These are phyloP conservation scores for Ophiocordyceps camponoti-leonardi DNA, from an alignment of 2,329 filamentous ascomycete genomes.

Conservation along the genomic window DNA sequence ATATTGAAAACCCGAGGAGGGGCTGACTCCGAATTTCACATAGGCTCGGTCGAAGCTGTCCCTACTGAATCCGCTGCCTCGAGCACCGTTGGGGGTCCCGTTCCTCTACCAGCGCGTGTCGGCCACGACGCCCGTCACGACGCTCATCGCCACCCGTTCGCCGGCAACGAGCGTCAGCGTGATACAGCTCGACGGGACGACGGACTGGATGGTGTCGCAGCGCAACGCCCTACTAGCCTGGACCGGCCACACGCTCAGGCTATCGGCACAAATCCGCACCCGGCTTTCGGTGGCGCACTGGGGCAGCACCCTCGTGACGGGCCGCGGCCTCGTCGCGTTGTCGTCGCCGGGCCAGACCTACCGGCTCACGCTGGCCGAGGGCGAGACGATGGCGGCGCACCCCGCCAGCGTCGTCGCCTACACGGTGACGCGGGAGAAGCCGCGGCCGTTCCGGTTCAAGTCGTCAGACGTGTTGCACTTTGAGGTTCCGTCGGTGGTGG, in stretches of 20 bases:
- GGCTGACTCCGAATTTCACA: background rate
- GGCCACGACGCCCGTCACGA: constrained; percentile 74
- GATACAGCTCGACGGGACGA: constrained; percentile 77
- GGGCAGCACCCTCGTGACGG: constrained; percentile 80
- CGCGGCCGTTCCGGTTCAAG: constrained; percentile 75
- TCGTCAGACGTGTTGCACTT: constrained; percentile 51
- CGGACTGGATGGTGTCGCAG: constrained; percentile 90
- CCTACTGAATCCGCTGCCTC: constrained; percentile 65
- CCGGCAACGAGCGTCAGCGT: constrained; percentile 74
- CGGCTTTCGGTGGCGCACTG: constrained; percentile 69
- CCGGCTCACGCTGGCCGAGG: constrained; percentile 60
- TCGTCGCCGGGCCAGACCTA: constrained; percentile 82
- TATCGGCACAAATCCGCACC: constrained; percentile 59
- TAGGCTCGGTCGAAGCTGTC: constrained; percentile 82
- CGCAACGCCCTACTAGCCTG: constrained; percentile 82
- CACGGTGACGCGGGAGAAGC: constrained; percentile 54
- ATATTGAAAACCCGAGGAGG: background rate
- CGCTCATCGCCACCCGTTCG: constrained; percentile 75
- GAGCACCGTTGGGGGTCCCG: constrained; percentile 68
- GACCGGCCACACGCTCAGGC: constrained; percentile 74
- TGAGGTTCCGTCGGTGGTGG: constrained; percentile 51
- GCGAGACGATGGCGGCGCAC: constrained; percentile 82
- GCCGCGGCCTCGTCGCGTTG: constrained; percentile 70
- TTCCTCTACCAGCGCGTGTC: constrained; percentile 90
- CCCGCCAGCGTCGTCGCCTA: constrained; percentile 89